A percentile compares a stretch with the other conserved stretches of the same genome.
Evolutionary conservation across 306 rosid species (phyloP).

Genomic region (Castanopsis chinensis): DNA sequence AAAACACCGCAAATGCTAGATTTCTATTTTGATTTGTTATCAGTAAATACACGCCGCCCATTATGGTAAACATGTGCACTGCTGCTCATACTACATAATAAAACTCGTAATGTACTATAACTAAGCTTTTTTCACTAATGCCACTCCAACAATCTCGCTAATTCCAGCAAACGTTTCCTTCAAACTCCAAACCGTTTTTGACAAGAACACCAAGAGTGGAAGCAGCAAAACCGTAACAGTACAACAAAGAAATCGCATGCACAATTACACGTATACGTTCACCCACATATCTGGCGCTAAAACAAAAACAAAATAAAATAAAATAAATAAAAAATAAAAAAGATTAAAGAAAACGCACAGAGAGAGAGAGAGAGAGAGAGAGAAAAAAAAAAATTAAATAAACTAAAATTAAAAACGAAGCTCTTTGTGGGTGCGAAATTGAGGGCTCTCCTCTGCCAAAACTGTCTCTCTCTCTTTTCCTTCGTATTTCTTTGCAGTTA

Average conservation of each 20-base stretch:
- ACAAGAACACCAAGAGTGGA: too few species aligned
- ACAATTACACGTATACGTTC: neutral
- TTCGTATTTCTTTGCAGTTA: conserved; percentile 23
- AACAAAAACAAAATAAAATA: neutral
- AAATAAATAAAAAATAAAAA: neutral
- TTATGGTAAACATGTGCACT: too few species aligned
- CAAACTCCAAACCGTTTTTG: too few species aligned
- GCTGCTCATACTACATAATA: too few species aligned
- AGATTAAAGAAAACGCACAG: neutral
- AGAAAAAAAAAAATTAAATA: neutral
- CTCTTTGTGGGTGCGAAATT: conserved; percentile 51
- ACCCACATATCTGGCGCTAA: conserved; percentile 4
- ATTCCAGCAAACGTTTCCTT: too few species aligned
- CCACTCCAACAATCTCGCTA: too few species aligned
- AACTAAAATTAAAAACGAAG: conserved; percentile 22
- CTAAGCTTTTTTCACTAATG: too few species aligned
- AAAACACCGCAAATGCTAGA: too few species aligned
- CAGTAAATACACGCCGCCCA: too few species aligned
- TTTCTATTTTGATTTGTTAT: too few species aligned
- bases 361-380: neutral
- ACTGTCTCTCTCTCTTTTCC: conserved; percentile 5
- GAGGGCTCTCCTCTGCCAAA: conserved; percentile 38
- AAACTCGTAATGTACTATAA: too few species aligned
- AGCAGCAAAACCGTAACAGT: too few species aligned
- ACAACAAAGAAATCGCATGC: conserved; percentile 39